Base-by-base conservation (phyloP, 2,329 filamentous ascomycete genomes). In the Myriosclerotinia scirpicola region DNA sequence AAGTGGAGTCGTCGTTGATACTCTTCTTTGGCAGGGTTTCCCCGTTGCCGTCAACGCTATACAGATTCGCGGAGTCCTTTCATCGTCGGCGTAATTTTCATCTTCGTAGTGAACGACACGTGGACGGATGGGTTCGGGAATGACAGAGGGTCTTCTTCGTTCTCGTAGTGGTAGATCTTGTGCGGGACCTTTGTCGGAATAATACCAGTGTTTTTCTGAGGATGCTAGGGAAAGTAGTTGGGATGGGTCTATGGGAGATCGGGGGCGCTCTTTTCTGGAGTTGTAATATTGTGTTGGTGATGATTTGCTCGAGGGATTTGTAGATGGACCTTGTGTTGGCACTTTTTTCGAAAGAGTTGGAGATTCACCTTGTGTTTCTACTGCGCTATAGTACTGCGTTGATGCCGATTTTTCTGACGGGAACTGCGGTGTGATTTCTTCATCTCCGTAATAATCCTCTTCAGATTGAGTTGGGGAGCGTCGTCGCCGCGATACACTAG, bases 21-120 rank as follows among this genome's bases (percentile, higher is more conserved):
- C 61, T 36, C 54, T 20, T 38, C 61, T 64, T 5, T 55, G 26
- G 38, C 61, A 64, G 0, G 53, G 61, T 36, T 46, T 56, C 2
- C 38, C 42, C 1, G 40, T 46, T 14, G 52, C 61, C 1, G 61
- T 64, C 6, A 15, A 6, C 2, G 58, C 61, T 30, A 22, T 20
- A 8, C 52, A 58, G 2, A 20, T 5, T 5, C 40, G 20, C 3
- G 38, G 20, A 1, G 26, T 26, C 3, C 5, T 22, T 12, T 42
- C 52, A 9, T 61, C 52, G 11, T 48, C 61, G 9, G 52, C 50
- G n/a, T 58, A 3, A 17, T 46, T n/a, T 20, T 56, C 48, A 42
- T 64, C 52, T 38, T 61, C 58, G n/a, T 61, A 61, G 2, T 61
- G 58, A 2, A 61, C 58, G 58, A 26, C 38, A 1, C 58, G 44